Evolutionary conservation across 169 alveolate species (phyloP).

Genomic region (Cardiosporidium cionae): DNA sequence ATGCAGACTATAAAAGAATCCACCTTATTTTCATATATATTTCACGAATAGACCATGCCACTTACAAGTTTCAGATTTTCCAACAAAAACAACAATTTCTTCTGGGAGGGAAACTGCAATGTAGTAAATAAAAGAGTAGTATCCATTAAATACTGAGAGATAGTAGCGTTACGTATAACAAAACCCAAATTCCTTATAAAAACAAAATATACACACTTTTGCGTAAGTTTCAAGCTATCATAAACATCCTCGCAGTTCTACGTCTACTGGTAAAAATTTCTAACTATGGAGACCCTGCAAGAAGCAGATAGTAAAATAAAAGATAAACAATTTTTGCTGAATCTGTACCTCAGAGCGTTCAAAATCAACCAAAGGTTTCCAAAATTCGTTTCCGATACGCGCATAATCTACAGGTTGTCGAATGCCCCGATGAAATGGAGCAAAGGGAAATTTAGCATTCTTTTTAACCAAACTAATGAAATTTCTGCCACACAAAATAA

Average conservation of each 20-base stretch:
- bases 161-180: too few relatives aligned
- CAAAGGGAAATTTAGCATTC: neutral
- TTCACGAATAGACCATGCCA: neutral
- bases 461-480: too few relatives aligned
- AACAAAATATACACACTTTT: too few relatives aligned
- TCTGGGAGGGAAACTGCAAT: too few relatives aligned
- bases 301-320: neutral
- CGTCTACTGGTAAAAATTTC: neutral
- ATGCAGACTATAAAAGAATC: neutral
- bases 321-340: neutral
- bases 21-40: neutral
- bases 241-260: neutral
- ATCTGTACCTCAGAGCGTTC: neutral
- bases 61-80: neutral
- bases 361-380: slow-evolving; percentile 18
- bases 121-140: too few relatives aligned
- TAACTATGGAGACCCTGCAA: too few relatives aligned
- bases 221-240: neutral
- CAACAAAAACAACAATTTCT: neutral
- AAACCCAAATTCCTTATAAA: too few relatives aligned
- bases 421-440: slow-evolving; percentile 10
- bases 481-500: too few relatives aligned
- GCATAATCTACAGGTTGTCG: slow-evolving; percentile 8
- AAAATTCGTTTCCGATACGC: neutral
- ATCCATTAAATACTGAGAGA: neutral